Conservation (phyloP, 2,329 filamentous ascomycete genomes). For the Cytospora chrysosperma region DNA sequence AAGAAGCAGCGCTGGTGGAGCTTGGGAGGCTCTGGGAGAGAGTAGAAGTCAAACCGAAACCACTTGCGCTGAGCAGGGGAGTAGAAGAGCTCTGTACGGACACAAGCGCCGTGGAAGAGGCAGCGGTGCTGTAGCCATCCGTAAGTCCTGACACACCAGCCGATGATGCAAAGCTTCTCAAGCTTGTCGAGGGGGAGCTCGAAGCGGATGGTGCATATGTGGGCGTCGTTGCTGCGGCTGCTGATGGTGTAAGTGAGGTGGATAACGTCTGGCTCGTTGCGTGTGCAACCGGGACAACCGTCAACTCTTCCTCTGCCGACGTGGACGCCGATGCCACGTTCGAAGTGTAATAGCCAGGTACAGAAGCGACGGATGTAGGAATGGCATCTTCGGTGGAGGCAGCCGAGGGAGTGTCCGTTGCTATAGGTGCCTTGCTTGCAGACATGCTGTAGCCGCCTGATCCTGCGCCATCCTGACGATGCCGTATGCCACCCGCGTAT, state of each 20-base stretch:
- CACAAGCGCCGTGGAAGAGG: background rate
- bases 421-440: background rate
- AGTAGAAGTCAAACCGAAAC: background rate
- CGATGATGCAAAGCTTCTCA: background rate
- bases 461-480: slow-evolving; percentile 13
- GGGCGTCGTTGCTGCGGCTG: background rate
- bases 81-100: background rate
- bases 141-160: background rate
- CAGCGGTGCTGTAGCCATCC: background rate
- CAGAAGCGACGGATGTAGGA: background rate
- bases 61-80: background rate
- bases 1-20: background rate
- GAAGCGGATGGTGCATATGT: background rate
- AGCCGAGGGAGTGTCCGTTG: background rate
- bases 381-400: background rate
- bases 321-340: background rate
- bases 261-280: background rate
- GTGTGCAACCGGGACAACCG: background rate
- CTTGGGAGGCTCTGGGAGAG: background rate
- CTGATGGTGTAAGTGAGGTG: background rate
- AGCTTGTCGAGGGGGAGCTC: background rate
- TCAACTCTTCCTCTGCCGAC: background rate
- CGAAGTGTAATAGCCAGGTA: background rate
- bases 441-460: background rate
- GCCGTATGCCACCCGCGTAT: slow-evolving; percentile 10